Conservation (phyloP, 495 filamentous ascomycete species). For the Sabuloglossum arenarium region DNA sequence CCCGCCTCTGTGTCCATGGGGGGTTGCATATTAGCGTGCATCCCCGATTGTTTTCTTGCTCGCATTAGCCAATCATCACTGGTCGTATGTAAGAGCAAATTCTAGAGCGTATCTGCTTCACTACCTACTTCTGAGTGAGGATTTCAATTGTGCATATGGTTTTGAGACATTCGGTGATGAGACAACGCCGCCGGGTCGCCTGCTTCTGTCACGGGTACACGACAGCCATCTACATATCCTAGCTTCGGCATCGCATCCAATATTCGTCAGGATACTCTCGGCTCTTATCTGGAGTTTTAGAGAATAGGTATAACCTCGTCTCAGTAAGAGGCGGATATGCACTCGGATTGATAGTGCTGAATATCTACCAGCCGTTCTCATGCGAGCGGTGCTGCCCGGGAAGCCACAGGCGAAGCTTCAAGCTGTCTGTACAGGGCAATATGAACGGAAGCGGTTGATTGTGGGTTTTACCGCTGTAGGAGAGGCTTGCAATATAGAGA, state of each 20-base stretch:
- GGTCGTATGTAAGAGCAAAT: too few relatives aligned
- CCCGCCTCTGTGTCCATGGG: too few relatives aligned
- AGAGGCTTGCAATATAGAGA: background rate
- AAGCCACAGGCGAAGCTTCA: constrained; percentile 76
- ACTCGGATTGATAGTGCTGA: background rate
- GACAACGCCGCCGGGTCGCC: too few relatives aligned
- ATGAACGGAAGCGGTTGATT: constrained; percentile 61
- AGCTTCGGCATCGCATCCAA: background rate
- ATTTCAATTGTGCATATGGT: too few relatives aligned
- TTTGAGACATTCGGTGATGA: too few relatives aligned
- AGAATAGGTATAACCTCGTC: background rate
- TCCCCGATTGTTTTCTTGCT: too few relatives aligned
- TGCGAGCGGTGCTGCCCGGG: constrained; percentile 75
- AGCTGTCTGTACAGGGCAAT: constrained; percentile 69
- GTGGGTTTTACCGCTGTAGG: constrained; percentile 24
- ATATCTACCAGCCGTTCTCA: constrained; percentile 18
- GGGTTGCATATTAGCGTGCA: too few relatives aligned
- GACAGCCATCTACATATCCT: background rate
- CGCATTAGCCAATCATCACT: too few relatives aligned
- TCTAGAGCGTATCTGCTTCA: too few relatives aligned
- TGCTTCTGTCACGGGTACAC: background rate
- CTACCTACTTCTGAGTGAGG: too few relatives aligned
- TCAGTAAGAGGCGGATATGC: background rate
- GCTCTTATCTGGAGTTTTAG: background rate
- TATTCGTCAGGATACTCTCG: background rate